These are phyloP conservation scores for Phytophthora nicotianae DNA, from an alignment of 352 stramenopile species.

Conservation along the genomic window DNA sequence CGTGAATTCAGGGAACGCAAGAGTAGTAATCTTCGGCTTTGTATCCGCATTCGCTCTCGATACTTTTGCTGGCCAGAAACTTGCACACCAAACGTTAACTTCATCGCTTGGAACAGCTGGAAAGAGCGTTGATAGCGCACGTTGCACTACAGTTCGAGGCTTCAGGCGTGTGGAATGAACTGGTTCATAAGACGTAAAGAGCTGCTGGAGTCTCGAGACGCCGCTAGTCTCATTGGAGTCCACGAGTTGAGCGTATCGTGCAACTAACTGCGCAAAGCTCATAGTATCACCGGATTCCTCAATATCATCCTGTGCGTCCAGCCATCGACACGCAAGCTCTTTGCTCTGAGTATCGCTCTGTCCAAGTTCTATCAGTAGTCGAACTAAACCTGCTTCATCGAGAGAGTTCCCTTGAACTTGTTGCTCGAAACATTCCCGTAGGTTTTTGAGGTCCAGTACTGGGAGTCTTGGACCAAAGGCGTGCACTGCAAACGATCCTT, in stretches of 20 bases:
- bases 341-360: slow-evolving; percentile 25
- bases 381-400: slow-evolving; percentile 42
- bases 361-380: slow-evolving; percentile 43
- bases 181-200: slow-evolving; percentile 51
- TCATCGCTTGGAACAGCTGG: slow-evolving; percentile 27
- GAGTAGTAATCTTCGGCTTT: slow-evolving; percentile 19
- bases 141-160: slow-evolving; percentile 35
- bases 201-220: slow-evolving; percentile 36
- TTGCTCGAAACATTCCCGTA: slow-evolving; percentile 51
- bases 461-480: slow-evolving; percentile 38
- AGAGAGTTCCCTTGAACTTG: slow-evolving; percentile 34
- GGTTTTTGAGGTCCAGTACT: slow-evolving; percentile 40
- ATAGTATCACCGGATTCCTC: slow-evolving; percentile 22
- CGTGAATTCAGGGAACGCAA: slow-evolving; percentile 65
- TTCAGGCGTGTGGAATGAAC: slow-evolving; percentile 39
- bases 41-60: background rate
- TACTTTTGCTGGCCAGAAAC: slow-evolving; percentile 23
- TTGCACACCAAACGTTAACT: slow-evolving; percentile 40
- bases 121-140: slow-evolving; percentile 41
- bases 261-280: slow-evolving; percentile 68
- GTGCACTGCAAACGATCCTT: slow-evolving; percentile 32
- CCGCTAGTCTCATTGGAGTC: slow-evolving; percentile 26
- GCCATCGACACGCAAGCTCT: slow-evolving; percentile 30
- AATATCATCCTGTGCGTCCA: slow-evolving; percentile 22
- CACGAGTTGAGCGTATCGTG: slow-evolving; percentile 62